phyloP scores from a whole-genome alignment of 1,139 yeast genomes.

The Sporopachydermia cereana region DNA sequence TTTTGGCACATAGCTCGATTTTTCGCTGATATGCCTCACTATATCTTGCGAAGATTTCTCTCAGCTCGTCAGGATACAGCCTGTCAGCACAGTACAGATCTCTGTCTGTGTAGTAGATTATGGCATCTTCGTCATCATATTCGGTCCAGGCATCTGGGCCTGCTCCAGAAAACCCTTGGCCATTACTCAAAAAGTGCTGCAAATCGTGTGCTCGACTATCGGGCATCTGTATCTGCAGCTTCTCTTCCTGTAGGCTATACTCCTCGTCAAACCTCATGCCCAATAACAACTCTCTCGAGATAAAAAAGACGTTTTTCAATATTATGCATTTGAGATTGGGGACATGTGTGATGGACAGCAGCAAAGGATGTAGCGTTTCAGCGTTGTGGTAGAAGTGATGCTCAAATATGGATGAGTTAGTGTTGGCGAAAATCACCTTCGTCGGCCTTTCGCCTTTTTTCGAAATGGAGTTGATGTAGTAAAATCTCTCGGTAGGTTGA shows the following conservation, averaged over 20 bases:
- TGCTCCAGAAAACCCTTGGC: slow-evolving; percentile 1
- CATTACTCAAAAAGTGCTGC: neutral
- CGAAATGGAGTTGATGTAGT: neutral
- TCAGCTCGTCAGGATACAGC: neutral
- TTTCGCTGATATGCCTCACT: neutral
- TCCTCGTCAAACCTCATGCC: neutral
- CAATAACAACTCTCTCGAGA: neutral
- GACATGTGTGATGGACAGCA: neutral
- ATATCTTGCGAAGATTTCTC: neutral
- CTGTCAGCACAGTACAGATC: neutral
- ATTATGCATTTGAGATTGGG: neutral
- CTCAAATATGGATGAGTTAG: neutral
- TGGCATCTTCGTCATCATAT: neutral
- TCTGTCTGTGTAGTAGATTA: neutral
- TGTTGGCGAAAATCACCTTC: neutral
- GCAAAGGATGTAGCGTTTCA: slow-evolving; percentile 1
- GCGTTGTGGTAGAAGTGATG: neutral
- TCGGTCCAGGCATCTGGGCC: neutral
- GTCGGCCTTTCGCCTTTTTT: neutral
- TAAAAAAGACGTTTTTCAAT: neutral
- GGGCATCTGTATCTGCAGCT: neutral
- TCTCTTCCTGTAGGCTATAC: neutral
- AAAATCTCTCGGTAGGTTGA: neutral
- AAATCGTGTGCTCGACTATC: neutral
- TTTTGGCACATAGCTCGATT: neutral